Evolutionary conservation across 305 asterid species (phyloP), one percentile per base, ranked within the genome.

Genomic region (Fraxinus platypoda): DNA sequence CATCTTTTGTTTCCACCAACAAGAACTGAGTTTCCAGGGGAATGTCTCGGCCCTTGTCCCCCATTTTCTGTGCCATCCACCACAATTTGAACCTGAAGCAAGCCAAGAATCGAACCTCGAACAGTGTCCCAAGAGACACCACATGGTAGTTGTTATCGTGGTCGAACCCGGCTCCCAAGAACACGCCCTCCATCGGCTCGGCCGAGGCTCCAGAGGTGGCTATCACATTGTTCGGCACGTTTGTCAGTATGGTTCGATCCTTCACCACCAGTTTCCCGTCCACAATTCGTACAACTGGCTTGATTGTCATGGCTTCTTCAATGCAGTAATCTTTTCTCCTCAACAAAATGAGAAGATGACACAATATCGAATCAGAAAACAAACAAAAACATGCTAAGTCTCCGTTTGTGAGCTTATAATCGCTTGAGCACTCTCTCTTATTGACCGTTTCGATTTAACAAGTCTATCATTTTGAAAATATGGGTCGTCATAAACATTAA

Each of bases 21-120:
- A 95, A 86, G 88, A 95, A 94, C 77, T 94, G 99, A 7, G 99
- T 95, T 83, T 95, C 99, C 1, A 93, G 78, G 0, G 99, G 99
- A 72, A 95, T 85, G 2, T 95, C 97, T 8, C 98, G 76, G 12
- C 98, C 98, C 59, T 78, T 84, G 33, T 84, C 89, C 21, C 99
- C 99, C 99, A 95, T 95, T 80, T 84, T 87, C 66, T 87, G 91
- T 5, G 90, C 78, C 88, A 88, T 88, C 91, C 91, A 88, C 90
- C 89, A 84, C 6, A 84, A 25, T 75, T 84, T 87, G 33, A 87
- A 87, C 86, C 92, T 84, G 46, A 88, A 88, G 78, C 88, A 90
- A 1, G 93, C 87, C 21, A 90, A 49, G 91, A 95, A 95, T 8
- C 91, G 89, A 23, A 92, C 93, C 21, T 89, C 95, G 6, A 86